phyloP scores from a whole-genome alignment of 2,329 filamentous ascomycete species.

The Epicoccum sorghinum region DNA sequence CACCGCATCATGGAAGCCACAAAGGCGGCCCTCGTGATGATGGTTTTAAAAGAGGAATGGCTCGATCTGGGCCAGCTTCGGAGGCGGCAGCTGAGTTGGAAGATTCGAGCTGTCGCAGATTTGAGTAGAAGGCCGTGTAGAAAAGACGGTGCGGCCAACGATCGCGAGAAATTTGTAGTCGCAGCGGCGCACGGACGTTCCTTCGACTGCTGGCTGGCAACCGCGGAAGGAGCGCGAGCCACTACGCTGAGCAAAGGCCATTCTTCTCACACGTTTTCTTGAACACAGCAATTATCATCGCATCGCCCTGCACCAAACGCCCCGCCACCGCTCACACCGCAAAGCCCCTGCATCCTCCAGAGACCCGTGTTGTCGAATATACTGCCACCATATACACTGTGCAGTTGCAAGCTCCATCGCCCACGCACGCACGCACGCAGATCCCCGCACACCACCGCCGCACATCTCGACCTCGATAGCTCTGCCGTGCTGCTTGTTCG shows the following conservation, averaged over 20 bases:
- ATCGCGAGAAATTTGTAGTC: conserved; percentile 31
- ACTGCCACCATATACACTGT: background rate
- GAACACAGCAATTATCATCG: conserved; percentile 25
- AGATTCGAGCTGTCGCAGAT: conserved; percentile 69
- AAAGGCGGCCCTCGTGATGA: conserved; percentile 72
- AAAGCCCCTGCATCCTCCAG: conserved; percentile 6
- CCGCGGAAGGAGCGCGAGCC: conserved; percentile 25
- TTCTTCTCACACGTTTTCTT: conserved; percentile 39
- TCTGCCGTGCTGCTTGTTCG: conserved; percentile 42
- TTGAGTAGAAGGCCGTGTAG: conserved; percentile 72
- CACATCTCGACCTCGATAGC: conserved; percentile 8
- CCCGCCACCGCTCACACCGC: conserved; percentile 21
- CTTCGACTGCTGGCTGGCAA: conserved; percentile 11
- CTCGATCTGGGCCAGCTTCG: conserved; percentile 72
- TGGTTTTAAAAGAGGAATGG: conserved; percentile 78
- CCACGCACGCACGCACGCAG: conserved; percentile 4
- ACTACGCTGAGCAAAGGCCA: conserved; percentile 30
- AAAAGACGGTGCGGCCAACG: conserved; percentile 21
- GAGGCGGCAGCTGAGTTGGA: conserved; percentile 71
- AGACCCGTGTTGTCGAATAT: conserved; percentile 4
- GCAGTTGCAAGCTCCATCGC: background rate
- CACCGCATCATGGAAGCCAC: conserved; percentile 69
- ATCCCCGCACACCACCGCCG: conserved; percentile 20
- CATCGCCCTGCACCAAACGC: conserved; percentile 25
- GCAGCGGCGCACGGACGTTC: conserved; percentile 15